Base-by-base conservation (phyloP, 257 asterid genomes). In the Haberlea rhodopensis region DNA sequence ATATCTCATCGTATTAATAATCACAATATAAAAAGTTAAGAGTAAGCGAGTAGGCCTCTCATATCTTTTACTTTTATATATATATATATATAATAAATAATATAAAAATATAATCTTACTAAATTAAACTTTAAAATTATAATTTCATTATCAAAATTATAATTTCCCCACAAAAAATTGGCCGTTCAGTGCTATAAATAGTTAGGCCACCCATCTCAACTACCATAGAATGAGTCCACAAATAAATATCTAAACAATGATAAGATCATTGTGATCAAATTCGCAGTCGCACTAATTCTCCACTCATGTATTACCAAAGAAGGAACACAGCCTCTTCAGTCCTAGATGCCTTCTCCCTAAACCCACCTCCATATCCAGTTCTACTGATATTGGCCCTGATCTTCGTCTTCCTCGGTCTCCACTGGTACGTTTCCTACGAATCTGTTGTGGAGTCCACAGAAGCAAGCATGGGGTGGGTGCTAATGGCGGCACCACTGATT, bases 361-460 rank as follows among this genome's bases (percentile, higher is more conserved):
- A 67, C 68, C 97, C 99, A 56, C 2, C 84, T 3, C 99, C 99
- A 0, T 89, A 79, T 34, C 97, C 95, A 7, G 97, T 92, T 0
- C 82, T 87, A 0, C 81, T 87, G 5, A 10, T 89, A 74, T n/a
- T 89, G 51, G 87, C 76, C 45, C 86, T 92, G 6, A 62, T 89
- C 62, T 84, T 65, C 61, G 19, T 85, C 76, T 87, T 92, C 71
- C 94, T 92, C 53, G 91, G 90, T 45, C 68, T 92, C 45, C 89
- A 87, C 65, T 89, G 89, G 94, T 89, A 85, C 78, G 84, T 89
- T 15, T 82, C 97, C 0, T 84, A 73, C 80, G 95, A 89, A 15
- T 77, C 78, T 8, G 77, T 76, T 31, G 87, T 89, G 18, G 98
- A 92, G 68, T 57, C 95, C 52, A 66, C 97, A 0, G 89, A 87